Conservation (phyloP, 2,329 filamentous ascomycete genomes). For the Endoconidiophora polonica region DNA sequence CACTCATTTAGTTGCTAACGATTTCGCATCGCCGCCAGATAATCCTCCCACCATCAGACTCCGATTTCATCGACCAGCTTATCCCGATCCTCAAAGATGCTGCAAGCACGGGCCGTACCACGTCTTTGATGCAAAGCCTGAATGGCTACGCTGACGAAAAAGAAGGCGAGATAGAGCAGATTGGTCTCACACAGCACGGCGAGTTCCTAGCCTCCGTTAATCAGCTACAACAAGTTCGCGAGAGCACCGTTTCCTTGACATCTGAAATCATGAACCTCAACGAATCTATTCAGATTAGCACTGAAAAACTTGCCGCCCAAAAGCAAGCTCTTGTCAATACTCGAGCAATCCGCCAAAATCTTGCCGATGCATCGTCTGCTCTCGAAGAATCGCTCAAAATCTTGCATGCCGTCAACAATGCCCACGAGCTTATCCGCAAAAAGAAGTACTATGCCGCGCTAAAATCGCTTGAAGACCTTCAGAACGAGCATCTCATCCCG, state of each 20-base stretch:
- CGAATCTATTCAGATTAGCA: conserved; percentile 86
- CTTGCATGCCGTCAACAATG: conserved; percentile 78
- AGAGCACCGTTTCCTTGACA: conserved; percentile 77
- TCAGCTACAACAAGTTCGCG: conserved; percentile 77
- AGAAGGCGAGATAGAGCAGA: conserved; percentile 80
- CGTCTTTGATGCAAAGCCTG: conserved; percentile 14
- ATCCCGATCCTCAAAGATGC: conserved; percentile 91
- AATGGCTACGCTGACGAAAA: conserved; percentile 65
- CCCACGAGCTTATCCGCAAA: conserved; percentile 76
- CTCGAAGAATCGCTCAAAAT: conserved; percentile 86
- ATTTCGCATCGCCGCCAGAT: conserved; percentile 40
- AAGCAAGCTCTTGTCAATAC: conserved; percentile 92
- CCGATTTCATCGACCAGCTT: conserved; percentile 87
- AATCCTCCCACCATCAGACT: conserved; percentile 76
- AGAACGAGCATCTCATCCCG: conserved; percentile 76
- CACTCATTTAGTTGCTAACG: not conserved
- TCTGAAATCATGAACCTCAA: conserved; percentile 84
- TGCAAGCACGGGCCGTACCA: conserved; percentile 36
- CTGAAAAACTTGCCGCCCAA: conserved; percentile 82
- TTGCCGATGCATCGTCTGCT: conserved; percentile 78
- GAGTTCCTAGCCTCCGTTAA: conserved; percentile 91
- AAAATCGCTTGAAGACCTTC: conserved; percentile 83
- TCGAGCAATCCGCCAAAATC: conserved; percentile 80
- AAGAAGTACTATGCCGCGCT: conserved; percentile 94
- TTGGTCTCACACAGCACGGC: conserved; percentile 90